phyloP scores from a whole-genome alignment of 106 monocot genomes.

The Cymbidium sinense region DNA sequence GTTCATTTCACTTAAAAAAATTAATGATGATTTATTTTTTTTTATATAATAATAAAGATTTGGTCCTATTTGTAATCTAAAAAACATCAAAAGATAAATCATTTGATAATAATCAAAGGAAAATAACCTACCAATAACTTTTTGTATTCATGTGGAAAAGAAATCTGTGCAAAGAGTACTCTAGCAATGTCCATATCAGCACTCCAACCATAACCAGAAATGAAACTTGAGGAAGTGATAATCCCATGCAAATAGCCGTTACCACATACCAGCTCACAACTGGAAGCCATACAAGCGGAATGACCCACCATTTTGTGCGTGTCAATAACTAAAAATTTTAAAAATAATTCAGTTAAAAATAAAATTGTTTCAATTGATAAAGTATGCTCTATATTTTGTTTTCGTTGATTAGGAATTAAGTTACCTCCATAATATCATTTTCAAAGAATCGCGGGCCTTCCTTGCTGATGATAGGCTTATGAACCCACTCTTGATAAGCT shows the following conservation, averaged over 20 bases:
- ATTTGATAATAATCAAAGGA: neutral
- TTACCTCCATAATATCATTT: slow-evolving; percentile 41
- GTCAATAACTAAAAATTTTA: slow-evolving; percentile 41
- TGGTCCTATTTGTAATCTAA: no score
- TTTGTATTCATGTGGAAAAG: slow-evolving; percentile 89
- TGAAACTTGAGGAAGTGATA: slow-evolving; percentile 31
- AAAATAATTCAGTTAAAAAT: neutral
- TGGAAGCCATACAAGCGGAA: slow-evolving; percentile 88
- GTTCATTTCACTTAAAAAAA: no score
- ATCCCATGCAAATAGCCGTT: slow-evolving; percentile 55
- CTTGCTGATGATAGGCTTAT: slow-evolving; percentile 79
- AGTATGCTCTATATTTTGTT: neutral
- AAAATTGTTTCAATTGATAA: neutral
- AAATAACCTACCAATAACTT: slow-evolving; percentile 55
- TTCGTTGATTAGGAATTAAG: neutral
- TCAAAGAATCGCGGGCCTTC: slow-evolving; percentile 72
- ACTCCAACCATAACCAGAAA: slow-evolving; percentile 46
- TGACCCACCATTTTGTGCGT: slow-evolving; percentile 76
- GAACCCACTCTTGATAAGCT: slow-evolving; percentile 77
- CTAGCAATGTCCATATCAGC: slow-evolving; percentile 73
- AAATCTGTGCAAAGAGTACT: slow-evolving; percentile 85
- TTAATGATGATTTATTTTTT: no score
- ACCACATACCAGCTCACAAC: slow-evolving; percentile 56
- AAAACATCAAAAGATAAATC: neutral
- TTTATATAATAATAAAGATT: no score